Evolutionary conservation across 2,329 filamentous ascomycete genomes (phyloP).

Genomic region (Pezicula carpinea): DNA sequence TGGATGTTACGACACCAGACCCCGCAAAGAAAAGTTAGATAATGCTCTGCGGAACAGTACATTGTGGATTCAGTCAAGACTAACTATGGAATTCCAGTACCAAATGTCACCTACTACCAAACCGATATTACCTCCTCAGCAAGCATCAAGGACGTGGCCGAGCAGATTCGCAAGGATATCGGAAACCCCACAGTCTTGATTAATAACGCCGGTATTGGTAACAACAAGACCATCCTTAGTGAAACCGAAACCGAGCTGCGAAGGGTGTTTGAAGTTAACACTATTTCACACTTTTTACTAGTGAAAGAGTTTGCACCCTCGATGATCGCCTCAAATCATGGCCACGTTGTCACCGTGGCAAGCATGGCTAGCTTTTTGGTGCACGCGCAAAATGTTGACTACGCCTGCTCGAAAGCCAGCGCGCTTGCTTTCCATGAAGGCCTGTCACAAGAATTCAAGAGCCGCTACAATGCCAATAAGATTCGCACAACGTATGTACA

Average conservation of each 20-base stretch:
- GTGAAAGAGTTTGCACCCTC: slow-evolving; percentile 46
- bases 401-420: slow-evolving; percentile 45
- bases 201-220: slow-evolving; percentile 37
- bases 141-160: slow-evolving; percentile 35
- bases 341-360: slow-evolving; percentile 49
- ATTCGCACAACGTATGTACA: slow-evolving; percentile 32
- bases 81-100: slow-evolving; percentile 11
- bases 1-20: slow-evolving; percentile 62
- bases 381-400: slow-evolving; percentile 45
- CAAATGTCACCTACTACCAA: slow-evolving; percentile 32
- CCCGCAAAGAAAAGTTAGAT: too few relatives aligned
- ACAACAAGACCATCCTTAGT: slow-evolving; percentile 41
- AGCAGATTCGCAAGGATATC: slow-evolving; percentile 34
- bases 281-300: slow-evolving; percentile 44
- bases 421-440: slow-evolving; percentile 50
- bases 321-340: slow-evolving; percentile 46
- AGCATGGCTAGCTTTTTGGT: slow-evolving; percentile 46
- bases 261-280: slow-evolving; percentile 47
- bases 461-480: slow-evolving; percentile 31
- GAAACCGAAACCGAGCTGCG: slow-evolving; percentile 38
- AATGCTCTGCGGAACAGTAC: slow-evolving; percentile 46
- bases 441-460: slow-evolving; percentile 32
- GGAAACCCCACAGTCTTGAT: slow-evolving; percentile 33
- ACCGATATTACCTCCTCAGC: slow-evolving; percentile 29
- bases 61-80: too few relatives aligned